These are phyloP conservation scores for Pseudogymnoascus sp. DNA, from an alignment of 2,329 filamentous ascomycete genomes.

Conservation along the genomic window DNA sequence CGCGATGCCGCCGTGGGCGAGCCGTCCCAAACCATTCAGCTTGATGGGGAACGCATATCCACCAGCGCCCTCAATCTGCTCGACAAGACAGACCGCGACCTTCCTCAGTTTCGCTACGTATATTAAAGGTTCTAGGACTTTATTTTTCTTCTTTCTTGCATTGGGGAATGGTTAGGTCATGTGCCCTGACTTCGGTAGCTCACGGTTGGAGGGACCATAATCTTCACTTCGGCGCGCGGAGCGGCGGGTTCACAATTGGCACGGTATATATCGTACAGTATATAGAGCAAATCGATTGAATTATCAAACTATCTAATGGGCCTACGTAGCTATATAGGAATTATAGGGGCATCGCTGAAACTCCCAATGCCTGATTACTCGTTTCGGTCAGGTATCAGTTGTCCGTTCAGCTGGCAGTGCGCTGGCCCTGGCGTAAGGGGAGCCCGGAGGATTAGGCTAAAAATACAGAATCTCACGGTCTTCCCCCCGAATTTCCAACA, in stretches of 20 bases:
- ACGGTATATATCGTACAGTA: too few relatives aligned
- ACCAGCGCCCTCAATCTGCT: constrained; percentile 1
- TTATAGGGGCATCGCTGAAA: too few relatives aligned
- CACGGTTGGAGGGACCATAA: not conserved
- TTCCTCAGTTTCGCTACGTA: constrained; percentile 10
- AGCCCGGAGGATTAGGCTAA: too few relatives aligned
- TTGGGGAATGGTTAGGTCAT: not conserved
- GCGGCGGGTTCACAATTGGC: too few relatives aligned
- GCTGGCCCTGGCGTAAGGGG: too few relatives aligned
- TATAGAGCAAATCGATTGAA: too few relatives aligned
- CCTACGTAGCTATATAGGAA: too few relatives aligned
- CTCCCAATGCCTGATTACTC: too few relatives aligned
- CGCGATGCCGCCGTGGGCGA: not conserved
- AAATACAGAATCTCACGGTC: too few relatives aligned
- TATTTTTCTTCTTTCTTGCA: not conserved
- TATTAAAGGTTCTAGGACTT: constrained; percentile 6
- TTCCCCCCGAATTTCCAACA: not conserved
- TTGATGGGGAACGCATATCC: constrained; percentile 5
- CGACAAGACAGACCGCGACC: constrained; percentile 10
- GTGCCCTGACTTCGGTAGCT: not conserved
- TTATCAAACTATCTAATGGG: too few relatives aligned
- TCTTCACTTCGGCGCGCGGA: not conserved
- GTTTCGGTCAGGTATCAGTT: too few relatives aligned
- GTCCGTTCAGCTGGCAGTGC: too few relatives aligned
- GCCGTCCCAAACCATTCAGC: not conserved